phyloP scores from a whole-genome alignment of 1,284 basidiomycete genomes.

The Limonomyces culmigenus region DNA sequence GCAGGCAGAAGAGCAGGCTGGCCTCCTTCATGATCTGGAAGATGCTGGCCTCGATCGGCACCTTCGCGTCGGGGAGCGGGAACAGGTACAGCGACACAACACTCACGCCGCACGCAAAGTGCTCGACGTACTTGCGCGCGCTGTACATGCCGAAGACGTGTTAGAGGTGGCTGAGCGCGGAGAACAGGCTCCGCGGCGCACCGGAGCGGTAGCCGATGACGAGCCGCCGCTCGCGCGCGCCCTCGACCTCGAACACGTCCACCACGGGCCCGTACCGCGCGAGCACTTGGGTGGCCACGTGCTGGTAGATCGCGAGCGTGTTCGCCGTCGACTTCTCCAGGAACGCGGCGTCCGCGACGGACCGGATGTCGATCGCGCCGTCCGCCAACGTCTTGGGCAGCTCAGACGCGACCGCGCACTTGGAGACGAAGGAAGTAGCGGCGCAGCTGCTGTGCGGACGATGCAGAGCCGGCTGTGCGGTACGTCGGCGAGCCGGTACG shows the following conservation, averaged over 20 bases:
- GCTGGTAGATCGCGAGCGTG: conserved; percentile 90
- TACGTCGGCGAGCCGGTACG: conserved; percentile 95
- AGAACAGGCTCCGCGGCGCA: conserved; percentile 55
- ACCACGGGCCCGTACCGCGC: conserved; percentile 77
- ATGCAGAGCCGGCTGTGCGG: conserved; percentile 80
- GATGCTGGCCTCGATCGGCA: conserved; percentile 87
- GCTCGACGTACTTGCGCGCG: conserved; percentile 91
- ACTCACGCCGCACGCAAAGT: conserved; percentile 93
- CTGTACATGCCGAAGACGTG: conserved; percentile 95
- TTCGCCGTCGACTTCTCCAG: conserved; percentile 88
- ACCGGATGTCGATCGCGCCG: too few relatives aligned
- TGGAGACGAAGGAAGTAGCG: conserved; percentile 96
- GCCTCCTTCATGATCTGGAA: too few relatives aligned
- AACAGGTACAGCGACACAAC: conserved; percentile 94
- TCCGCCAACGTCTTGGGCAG: conserved; percentile 29
- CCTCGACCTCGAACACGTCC: conserved; percentile 92
- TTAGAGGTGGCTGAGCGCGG: conserved; percentile 92
- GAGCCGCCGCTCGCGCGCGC: conserved; percentile 77
- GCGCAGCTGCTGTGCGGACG: conserved; percentile 82
- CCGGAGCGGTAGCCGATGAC: conserved; percentile 97
- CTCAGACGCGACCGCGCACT: conserved; percentile 62
- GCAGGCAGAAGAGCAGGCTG: conserved; percentile 86
- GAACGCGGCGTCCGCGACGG: conserved; percentile 84
- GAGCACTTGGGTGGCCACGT: conserved; percentile 80
- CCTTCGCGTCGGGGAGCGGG: conserved; percentile 59